A percentile compares a stretch with the other conserved stretches of the same genome.
phyloP scores from a whole-genome alignment of 768 basidiomycete genomes.

The Mrakia blollopis region DNA sequence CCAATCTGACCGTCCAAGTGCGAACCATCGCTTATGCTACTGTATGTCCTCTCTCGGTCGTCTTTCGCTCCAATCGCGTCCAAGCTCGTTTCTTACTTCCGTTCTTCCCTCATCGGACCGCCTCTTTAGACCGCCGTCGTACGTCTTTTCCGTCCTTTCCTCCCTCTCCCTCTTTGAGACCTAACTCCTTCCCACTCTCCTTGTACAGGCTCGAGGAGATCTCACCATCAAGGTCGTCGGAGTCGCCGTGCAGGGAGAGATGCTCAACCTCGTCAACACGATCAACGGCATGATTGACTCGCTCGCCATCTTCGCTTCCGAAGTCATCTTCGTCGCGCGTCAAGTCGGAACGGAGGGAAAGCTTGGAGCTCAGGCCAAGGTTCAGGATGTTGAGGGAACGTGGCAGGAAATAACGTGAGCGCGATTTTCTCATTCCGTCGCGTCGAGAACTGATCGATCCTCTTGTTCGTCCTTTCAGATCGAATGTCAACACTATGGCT shows the following conservation, averaged over 20 bases:
- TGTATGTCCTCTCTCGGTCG: constrained; percentile 49
- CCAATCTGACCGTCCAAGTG: constrained; percentile 74
- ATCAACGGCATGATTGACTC: constrained; percentile 93
- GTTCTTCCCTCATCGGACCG: background rate
- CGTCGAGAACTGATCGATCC: background rate
- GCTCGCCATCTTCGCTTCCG: constrained; percentile 73
- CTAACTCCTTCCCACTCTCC: background rate
- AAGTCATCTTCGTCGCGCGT: constrained; percentile 90
- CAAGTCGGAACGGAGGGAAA: constrained; percentile 99
- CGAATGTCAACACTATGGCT: constrained; percentile 96
- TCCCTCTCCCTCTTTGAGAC: background rate
- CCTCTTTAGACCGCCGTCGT: constrained; percentile 68
- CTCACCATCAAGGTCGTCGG: constrained; percentile 88
- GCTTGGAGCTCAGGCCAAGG: constrained; percentile 93
- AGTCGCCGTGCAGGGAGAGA: constrained; percentile 90
- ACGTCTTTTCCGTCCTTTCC: background rate
- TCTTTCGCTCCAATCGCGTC: background rate
- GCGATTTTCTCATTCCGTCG: constrained; percentile 19
- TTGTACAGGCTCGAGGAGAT: constrained; percentile 61
- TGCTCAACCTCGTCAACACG: constrained; percentile 90
- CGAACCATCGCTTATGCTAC: constrained; percentile 80
- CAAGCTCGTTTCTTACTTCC: background rate
- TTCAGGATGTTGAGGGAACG: constrained; percentile 92
- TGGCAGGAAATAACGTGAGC: constrained; percentile 95
- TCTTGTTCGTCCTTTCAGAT: constrained; percentile 48